Base-by-base conservation (phyloP, 805 yeast species). In the Torulaspora microellipsoides region DNA sequence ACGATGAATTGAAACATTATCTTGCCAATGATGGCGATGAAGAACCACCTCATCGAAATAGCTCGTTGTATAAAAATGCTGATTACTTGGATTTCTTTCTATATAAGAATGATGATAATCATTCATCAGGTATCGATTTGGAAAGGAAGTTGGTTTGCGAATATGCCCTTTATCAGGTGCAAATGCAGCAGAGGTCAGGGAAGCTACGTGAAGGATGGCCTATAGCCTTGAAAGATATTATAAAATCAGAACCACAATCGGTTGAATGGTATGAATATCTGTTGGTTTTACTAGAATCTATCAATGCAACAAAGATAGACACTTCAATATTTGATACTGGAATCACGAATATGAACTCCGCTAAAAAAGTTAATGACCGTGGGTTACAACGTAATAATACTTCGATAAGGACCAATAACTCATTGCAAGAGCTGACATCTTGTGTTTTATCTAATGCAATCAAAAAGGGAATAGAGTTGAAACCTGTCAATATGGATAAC, bases 371-470 rank as follows among this genome's bases (percentile, higher is more conserved):
- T 14, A 36, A n/a, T 11, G 13, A 9, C 11, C 30, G 37, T 13
- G 45, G 37, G 6, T 13, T 44, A 20, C 15, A 44, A 8, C 40
- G 47, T 15, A 44, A 38, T 25, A 46, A 35, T 30, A 43, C 38
- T 15, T 25, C 34, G 11, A 36, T 35, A 27, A 40, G 27, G 31
- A 46, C 32, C 13, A 46, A 45, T 9, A 41, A 43, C 17, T 28
- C 42, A 10, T 31, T 59, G 13, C 61, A 62, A 44, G 62, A 59
- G 27, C 37, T 62, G n/a, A 62, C 62, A 3, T 58, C 66, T 3
- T 61, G 58, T 38, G 43, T 62, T 25, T 34, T 62, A 10, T 61
- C 67, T 0, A 56, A 53, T 38, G 48, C 65, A 0, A 54, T 64
- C 15, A 57, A 57, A 30, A 54, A 51, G 34, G 62, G 61, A 20